A percentile compares a stretch with the other conserved stretches of the same genome.
phyloP scores from a whole-genome alignment of 78 protist species.

The Dictyostelium firmibasis region DNA sequence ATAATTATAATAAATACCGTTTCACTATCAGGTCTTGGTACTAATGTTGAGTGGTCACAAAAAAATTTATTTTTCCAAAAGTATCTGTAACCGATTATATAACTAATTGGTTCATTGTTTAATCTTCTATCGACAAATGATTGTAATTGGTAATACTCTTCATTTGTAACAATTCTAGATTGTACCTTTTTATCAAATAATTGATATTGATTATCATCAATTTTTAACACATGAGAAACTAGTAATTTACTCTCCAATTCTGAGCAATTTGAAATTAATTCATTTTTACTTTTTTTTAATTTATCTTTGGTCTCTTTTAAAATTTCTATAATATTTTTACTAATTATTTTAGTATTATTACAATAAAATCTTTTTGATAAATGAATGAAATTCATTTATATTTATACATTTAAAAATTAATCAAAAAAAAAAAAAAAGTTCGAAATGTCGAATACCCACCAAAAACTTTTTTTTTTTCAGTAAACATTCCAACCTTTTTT shows the following conservation, averaged over 20 bases:
- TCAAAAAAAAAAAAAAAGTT: no score
- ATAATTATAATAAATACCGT: conserved; percentile 12
- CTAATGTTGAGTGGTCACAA: conserved; percentile 42
- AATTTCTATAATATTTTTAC: background rate
- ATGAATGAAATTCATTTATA: background rate
- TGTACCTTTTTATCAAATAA: background rate
- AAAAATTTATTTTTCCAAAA: conserved; percentile 62
- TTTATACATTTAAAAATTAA: background rate
- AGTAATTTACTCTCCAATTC: conserved; percentile 29
- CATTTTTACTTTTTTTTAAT: background rate
- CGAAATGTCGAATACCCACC: no score
- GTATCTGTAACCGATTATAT: conserved; percentile 57
- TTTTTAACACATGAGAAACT: background rate
- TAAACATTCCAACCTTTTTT: no score
- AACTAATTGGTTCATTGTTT: conserved; percentile 44
- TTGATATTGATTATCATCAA: background rate
- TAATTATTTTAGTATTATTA: background rate
- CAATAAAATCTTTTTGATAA: background rate
- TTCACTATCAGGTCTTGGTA: conserved; percentile 71
- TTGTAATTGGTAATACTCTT: background rate
- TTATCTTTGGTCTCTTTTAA: background rate
- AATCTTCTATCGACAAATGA: conserved; percentile 16
- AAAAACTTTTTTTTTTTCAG: no score
- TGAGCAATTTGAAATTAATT: background rate
- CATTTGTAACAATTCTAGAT: background rate